A percentile compares a stretch with the other conserved stretches of the same genome.
Conservation (phyloP, 441 rosid genomes). For the Arabidopsis hybrid region DNA sequence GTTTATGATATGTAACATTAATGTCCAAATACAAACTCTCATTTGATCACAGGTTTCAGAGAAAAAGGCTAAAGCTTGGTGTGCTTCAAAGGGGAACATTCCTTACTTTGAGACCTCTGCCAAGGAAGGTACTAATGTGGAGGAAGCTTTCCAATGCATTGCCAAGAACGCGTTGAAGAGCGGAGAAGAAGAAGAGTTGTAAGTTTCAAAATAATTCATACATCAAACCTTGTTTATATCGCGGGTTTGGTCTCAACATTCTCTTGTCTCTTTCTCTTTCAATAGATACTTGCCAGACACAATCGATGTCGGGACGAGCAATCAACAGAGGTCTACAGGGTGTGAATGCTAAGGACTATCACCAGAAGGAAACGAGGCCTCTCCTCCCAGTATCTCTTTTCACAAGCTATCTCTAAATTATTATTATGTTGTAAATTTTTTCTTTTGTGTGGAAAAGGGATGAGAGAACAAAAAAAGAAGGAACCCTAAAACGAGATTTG, state of each 20-base stretch:
- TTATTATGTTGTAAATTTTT: constrained; percentile 31
- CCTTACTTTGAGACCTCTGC: constrained; percentile 99
- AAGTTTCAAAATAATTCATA: constrained; percentile 45
- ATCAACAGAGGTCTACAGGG: constrained; percentile 75
- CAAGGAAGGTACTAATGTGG: constrained; percentile 94
- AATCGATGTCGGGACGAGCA: constrained; percentile 78
- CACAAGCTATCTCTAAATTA: constrained; percentile 29
- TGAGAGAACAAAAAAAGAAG: neutral
- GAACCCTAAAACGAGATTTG: constrained; percentile 26
- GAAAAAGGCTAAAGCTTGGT: constrained; percentile 97
- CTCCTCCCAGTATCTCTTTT: constrained; percentile 25
- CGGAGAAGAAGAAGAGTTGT: constrained; percentile 96
- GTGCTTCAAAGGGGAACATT: constrained; percentile 97
- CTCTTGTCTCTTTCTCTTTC: neutral
- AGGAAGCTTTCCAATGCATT: constrained; percentile 97
- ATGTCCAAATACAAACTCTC: neutral
- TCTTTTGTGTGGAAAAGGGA: constrained; percentile 23
- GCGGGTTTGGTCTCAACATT: constrained; percentile 15
- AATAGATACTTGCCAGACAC: constrained; percentile 88
- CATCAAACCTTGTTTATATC: neutral
- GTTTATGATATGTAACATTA: neutral
- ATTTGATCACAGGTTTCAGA: constrained; percentile 72
- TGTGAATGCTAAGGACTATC: constrained; percentile 72
- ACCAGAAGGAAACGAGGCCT: neutral
- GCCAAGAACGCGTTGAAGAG: constrained; percentile 93